Evolutionary conservation across 495 filamentous ascomycete species (phyloP).

Genomic region (Lophiostoma macrostomum): DNA sequence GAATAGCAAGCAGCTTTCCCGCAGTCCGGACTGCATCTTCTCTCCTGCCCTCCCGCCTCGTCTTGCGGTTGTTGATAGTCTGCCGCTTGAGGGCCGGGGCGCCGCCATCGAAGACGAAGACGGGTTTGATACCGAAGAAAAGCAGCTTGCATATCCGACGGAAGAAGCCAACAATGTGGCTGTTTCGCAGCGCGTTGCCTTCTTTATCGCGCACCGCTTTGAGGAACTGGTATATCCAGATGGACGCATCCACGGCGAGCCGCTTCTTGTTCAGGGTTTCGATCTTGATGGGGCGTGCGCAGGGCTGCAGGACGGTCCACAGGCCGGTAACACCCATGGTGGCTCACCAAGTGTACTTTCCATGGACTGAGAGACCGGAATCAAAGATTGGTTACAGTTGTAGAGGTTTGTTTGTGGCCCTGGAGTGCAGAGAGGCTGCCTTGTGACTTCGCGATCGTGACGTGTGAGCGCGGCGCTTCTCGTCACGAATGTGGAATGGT

Average conservation of each 20-base stretch:
- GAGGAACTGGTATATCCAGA: constrained; percentile 99
- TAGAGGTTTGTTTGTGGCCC: neutral
- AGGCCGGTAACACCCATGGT: constrained; percentile 96
- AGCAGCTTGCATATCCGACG: constrained; percentile 94
- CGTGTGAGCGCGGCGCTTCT: constrained; percentile 20
- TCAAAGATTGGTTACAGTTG: neutral
- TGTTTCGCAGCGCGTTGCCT: constrained; percentile 92
- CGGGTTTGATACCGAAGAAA: constrained; percentile 92
- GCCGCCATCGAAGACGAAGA: constrained; percentile 97
- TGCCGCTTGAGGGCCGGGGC: constrained; percentile 88
- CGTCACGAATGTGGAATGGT: no score
- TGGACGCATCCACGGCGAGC: constrained; percentile 93
- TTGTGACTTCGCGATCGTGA: constrained; percentile 31
- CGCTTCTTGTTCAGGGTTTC: constrained; percentile 93
- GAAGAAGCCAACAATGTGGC: constrained; percentile 95
- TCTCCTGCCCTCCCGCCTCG: constrained; percentile 76
- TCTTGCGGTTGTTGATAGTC: constrained; percentile 76
- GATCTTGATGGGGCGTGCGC: constrained; percentile 85
- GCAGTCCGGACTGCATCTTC: constrained; percentile 93
- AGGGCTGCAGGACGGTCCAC: constrained; percentile 91
- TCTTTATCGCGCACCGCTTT: constrained; percentile 98
- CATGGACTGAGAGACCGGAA: constrained; percentile 10
- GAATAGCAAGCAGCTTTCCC: constrained; percentile 82
- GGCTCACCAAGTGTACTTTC: constrained; percentile 2
- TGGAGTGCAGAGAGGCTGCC: constrained; percentile 10